Base-by-base conservation (phyloP, 495 filamentous ascomycete genomes). In the Glarea lozoyensis region DNA sequence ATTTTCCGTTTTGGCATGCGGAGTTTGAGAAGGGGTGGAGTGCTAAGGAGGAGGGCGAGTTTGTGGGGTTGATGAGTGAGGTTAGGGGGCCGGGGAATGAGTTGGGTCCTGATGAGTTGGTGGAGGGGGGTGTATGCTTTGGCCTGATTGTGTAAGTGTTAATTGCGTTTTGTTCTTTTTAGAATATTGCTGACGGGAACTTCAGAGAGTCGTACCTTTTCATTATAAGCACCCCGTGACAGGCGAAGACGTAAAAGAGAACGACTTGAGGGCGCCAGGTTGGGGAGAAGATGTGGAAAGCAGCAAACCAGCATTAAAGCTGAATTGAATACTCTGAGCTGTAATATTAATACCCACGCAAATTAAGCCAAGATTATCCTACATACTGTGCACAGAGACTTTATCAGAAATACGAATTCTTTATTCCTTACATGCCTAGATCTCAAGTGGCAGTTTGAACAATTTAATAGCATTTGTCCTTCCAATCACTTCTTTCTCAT, bases 1-100 rank as follows among this genome's bases (percentile, higher is more conserved):
- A 76, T 52, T 76, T 74, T 46, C 70, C 70, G 5, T 73, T 73
- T 57, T 73, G 72, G 72, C 70, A 76, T 50, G 69, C 69, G 23
- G 63, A 68, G 27, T 64, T 67, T 45, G 68, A 70, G 55, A 61
- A 60, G 17, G 70, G 72, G 9, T 76, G 72, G 72, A 62, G 60
- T 12, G 55, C 70, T 43, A 74, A 68, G 12, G 46, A 49, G 34
- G 68, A 65, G 50, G 64, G 66, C 40, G 67, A 72, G 39, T 74
- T 72, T 55, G 42, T 73, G 2, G 69, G 69, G 6, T 72, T 68
- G 58, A 61, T 65, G 22, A 62, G 44, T 3, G n/a, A n/a, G n/a
- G 56, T 37, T 46, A 59, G 56, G 4, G 70, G 53, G 45, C 69
- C 70, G 4, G 69, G 70, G 48, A 69, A 72, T 37, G 64, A 66